Evolutionary conservation across 1,284 basidiomycete species (phyloP), one percentile per base, ranked within the genome.

Genomic region (Puccinia polysora): DNA sequence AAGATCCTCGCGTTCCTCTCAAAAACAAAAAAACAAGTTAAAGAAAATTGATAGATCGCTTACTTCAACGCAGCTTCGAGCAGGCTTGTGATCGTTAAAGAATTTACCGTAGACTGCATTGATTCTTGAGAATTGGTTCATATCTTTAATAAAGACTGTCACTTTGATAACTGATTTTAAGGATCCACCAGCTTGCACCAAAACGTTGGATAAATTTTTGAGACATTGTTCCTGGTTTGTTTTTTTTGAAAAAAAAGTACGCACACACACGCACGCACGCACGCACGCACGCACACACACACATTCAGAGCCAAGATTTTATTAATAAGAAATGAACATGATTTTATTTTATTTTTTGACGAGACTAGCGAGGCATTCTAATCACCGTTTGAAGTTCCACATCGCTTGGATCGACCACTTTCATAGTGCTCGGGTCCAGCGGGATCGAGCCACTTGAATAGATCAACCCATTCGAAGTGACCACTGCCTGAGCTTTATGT

Each of bases 401-500:
- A 40, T 89, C 92, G 25, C 89, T 56, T 43, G 79, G 90, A 55
- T 81, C 79, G 55, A 91, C 88, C 77, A 96, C 82, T 77, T 88
- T 83, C 81, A 87, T 88, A 18, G 86, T 86, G 49, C 83, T 78
- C 10, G 93, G 90, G 78, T 89, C 86, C 74, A 97, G 83, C 0
- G 91, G 89, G 77, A 97, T 90, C 78, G 88, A 90, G 65, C 95
- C 95, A 5, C 91, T 95, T 59, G 87, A 84, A 82, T 94, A 97
- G 76, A 96, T 86, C 70, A 93, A 84, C 76, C 90, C 87, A 73
- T 90, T 90, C 75, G 86, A 85, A 38, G 78, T 76, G 78, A 89
- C 89, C 81, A 93, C 86, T 8, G 89, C 92, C 82, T 97, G 90
- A 38, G 68, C 68, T 71, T 10, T n/a, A 8, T 43, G 40, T 43